Conservation (phyloP, 495 filamentous ascomycete genomes). For the Neurospora africana region DNA sequence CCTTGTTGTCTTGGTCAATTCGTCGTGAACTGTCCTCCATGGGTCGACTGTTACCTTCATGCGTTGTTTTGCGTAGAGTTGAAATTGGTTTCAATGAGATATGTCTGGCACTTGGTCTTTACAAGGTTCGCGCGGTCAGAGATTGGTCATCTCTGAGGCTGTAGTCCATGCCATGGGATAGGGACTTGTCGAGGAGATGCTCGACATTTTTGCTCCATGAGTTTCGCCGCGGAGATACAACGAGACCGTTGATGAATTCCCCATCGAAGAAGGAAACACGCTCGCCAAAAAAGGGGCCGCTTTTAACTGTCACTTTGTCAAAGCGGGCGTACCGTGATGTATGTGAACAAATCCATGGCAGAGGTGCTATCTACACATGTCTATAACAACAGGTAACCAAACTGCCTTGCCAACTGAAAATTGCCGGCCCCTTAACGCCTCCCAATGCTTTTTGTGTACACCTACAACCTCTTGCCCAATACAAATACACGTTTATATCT, state of each 20-base stretch:
- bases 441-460: constrained; percentile 5
- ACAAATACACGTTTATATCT: neutral
- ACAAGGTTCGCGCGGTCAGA: neutral
- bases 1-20: neutral
- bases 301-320: neutral
- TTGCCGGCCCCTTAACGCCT: constrained; percentile 6
- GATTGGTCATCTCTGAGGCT: neutral
- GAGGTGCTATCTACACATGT: neutral
- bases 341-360: neutral
- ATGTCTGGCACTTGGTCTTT: neutral
- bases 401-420: neutral
- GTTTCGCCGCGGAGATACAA: neutral
- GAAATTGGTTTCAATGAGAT: neutral
- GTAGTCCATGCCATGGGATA: neutral
- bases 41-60: neutral
- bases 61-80: neutral
- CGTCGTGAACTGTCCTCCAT: neutral
- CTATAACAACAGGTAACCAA: neutral
- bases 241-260: neutral
- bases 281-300: neutral
- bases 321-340: neutral
- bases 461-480: neutral
- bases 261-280: neutral
- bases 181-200: neutral
- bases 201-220: neutral